A percentile compares a stretch with the other conserved stretches of the same genome.
Conservation (phyloP, 805 yeast species). For the Allodekkera sacchari region DNA sequence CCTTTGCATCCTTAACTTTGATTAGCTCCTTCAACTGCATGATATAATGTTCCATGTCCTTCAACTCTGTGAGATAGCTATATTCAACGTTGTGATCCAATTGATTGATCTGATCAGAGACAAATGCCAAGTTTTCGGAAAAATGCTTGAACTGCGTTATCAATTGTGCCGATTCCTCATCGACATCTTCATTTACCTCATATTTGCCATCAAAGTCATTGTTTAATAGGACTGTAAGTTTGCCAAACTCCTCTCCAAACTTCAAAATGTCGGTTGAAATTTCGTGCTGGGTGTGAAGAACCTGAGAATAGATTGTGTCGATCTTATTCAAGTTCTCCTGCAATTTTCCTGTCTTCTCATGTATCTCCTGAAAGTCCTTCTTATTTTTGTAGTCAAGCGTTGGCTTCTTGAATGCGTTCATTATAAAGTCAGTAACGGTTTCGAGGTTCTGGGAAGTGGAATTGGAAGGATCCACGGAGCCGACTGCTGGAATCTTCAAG, state of each 20-base stretch:
- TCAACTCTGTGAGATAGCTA: slow-evolving; percentile 71
- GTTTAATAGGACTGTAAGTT: slow-evolving; percentile 38
- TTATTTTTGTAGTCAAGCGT: slow-evolving; percentile 44
- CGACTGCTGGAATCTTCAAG: slow-evolving; percentile 30
- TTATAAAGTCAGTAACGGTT: slow-evolving; percentile 79
- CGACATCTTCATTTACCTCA: slow-evolving; percentile 13
- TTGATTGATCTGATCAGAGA: slow-evolving; percentile 19
- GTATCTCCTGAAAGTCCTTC: slow-evolving; percentile 75
- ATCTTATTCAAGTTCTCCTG: slow-evolving; percentile 76
- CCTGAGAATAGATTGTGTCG: slow-evolving; percentile 68
- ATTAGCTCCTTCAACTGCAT: slow-evolving; percentile 57
- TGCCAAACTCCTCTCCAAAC: slow-evolving; percentile 61
- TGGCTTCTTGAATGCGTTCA: slow-evolving; percentile 87
- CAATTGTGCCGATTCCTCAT: slow-evolving; percentile 16
- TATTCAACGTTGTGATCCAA: slow-evolving; percentile 53
- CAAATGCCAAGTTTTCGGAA: slow-evolving; percentile 31
- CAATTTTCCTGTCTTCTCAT: slow-evolving; percentile 72
- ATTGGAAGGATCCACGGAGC: slow-evolving; percentile 13
- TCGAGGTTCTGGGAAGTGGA: slow-evolving; percentile 38
- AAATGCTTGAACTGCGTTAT: slow-evolving; percentile 26
- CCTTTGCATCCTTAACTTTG: slow-evolving; percentile 83
- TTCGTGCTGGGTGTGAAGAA: slow-evolving; percentile 64
- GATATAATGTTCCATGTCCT: slow-evolving; percentile 81
- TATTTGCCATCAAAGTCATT: slow-evolving; percentile 26
- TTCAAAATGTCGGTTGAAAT: slow-evolving; percentile 65